Evolutionary conservation across 257 asterid species (phyloP).

Genomic region (Leonotis leonurus): DNA sequence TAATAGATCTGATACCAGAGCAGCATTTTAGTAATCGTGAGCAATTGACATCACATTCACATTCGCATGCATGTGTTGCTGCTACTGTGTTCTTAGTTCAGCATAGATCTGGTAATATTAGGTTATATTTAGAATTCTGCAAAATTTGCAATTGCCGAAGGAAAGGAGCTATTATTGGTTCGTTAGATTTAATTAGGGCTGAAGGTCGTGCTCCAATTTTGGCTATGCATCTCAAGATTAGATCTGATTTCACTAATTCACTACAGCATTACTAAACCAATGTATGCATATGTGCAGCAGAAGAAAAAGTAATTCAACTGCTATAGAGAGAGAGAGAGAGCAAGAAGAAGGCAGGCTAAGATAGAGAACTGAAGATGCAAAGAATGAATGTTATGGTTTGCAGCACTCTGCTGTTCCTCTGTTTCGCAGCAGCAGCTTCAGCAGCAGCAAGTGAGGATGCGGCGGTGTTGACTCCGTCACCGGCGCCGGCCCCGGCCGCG

Average conservation of each 20-base stretch:
- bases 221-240: no score
- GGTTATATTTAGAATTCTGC: background rate
- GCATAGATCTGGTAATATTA: background rate
- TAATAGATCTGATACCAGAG: conserved; percentile 11
- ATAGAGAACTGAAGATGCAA: background rate
- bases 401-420: conserved; percentile 21
- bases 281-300: background rate
- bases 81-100: background rate
- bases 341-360: background rate
- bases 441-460: conserved; percentile 31
- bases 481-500: conserved; percentile 76
- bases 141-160: no score
- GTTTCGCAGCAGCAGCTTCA: conserved; percentile 26
- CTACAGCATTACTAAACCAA: background rate
- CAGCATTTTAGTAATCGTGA: background rate
- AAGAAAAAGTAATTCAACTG: no score
- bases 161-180: no score
- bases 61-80: background rate
- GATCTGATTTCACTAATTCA: background rate
- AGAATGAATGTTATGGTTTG: conserved; percentile 11
- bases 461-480: conserved; percentile 27
- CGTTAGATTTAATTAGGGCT: no score
- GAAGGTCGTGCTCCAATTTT: no score
- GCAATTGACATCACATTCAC: no score
- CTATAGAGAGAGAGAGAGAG: background rate